Conservation (phyloP, 768 basidiomycete genomes). For the Wakefieldia striispora region DNA sequence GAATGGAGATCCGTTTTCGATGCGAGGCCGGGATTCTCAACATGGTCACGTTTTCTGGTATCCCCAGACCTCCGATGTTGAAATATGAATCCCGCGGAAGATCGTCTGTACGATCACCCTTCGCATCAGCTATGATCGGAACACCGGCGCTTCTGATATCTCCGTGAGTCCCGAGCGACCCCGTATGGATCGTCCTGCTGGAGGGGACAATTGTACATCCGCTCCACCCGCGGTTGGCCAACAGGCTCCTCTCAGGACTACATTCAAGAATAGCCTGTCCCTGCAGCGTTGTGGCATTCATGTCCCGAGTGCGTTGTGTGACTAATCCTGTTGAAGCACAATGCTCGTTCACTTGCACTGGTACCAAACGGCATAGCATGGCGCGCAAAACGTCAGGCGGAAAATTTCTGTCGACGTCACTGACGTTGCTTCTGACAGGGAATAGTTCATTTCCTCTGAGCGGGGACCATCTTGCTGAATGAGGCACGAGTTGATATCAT, state of each 20-base stretch:
- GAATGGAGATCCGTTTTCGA: too few species aligned
- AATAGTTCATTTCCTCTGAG: neutral
- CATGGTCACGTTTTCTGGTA: too few species aligned
- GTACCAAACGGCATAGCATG: neutral
- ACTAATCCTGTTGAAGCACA: neutral
- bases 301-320: neutral
- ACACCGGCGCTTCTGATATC: too few species aligned
- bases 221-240: neutral
- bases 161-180: too few species aligned
- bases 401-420: neutral
- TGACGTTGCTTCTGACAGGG: neutral
- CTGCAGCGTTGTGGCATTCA: neutral
- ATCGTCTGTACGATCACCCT: too few species aligned
- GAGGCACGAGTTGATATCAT: neutral
- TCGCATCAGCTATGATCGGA: too few species aligned
- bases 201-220: neutral
- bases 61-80: too few species aligned
- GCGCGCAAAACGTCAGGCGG: neutral
- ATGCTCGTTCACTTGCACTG: neutral
- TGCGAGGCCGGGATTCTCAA: too few species aligned
- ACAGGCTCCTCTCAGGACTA: too few species aligned
- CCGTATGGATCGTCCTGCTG: too few species aligned
- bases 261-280: neutral
- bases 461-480: neutral
- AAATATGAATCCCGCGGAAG: too few species aligned